These are phyloP conservation scores for Leavenworthia alabamica DNA, from an alignment of 345 rosid species.

Conservation along the genomic window DNA sequence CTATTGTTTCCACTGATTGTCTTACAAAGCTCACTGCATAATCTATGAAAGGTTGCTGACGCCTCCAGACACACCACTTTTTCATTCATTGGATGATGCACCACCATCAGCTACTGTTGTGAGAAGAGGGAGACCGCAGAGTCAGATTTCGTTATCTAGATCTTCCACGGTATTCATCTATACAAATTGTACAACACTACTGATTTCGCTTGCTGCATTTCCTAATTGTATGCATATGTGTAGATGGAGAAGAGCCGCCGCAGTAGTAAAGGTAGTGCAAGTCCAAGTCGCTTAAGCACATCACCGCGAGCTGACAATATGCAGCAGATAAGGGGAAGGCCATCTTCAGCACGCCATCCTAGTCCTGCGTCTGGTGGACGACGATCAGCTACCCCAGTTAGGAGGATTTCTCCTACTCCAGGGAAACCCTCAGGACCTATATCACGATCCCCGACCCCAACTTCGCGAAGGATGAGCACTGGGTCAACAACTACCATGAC, in stretches of 20 bases:
- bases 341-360: constrained; percentile 66
- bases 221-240: constrained; percentile 22
- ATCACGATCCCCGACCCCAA: constrained; percentile 74
- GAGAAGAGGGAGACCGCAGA: constrained; percentile 76
- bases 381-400: constrained; percentile 55
- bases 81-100: constrained; percentile 85
- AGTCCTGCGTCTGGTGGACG: constrained; percentile 55
- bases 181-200: background rate
- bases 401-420: constrained; percentile 65
- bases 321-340: constrained; percentile 73
- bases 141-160: constrained; percentile 88
- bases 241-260: constrained; percentile 92
- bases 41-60: constrained; percentile 75
- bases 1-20: constrained; percentile 9
- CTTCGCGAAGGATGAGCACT: constrained; percentile 63
- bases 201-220: constrained; percentile 3
- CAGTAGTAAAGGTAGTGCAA: constrained; percentile 92
- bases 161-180: constrained; percentile 67
- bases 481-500: constrained; percentile 42
- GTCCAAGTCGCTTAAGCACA: constrained; percentile 90
- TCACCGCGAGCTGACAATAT: constrained; percentile 73
- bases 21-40: constrained; percentile 35
- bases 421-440: constrained; percentile 50
- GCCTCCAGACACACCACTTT: constrained; percentile 97
- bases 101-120: constrained; percentile 48